Evolutionary conservation across 1,139 yeast species (phyloP).

Genomic region (Schwanniomyces etchellsii): DNA sequence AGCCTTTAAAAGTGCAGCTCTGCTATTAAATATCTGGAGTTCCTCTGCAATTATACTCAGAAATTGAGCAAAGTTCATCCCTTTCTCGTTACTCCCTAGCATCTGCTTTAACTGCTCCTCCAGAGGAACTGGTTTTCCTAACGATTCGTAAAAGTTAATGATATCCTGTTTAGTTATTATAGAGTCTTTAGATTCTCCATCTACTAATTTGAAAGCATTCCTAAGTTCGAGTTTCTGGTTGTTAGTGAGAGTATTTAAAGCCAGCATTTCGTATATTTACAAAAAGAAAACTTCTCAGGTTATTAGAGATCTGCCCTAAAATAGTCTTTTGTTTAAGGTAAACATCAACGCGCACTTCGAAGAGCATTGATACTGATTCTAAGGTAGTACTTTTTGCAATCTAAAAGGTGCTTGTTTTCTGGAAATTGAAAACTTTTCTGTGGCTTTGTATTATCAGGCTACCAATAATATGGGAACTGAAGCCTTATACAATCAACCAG

Average conservation of each 20-base stretch:
- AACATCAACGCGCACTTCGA: too few relatives aligned
- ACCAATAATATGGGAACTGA: constrained; percentile 4
- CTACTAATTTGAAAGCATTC: constrained; percentile 59
- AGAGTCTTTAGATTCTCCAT: constrained; percentile 75
- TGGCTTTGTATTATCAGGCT: background rate
- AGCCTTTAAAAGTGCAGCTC: constrained; percentile 57
- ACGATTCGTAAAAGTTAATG: constrained; percentile 45
- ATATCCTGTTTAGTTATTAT: constrained; percentile 56
- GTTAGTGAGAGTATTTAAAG: constrained; percentile 33
- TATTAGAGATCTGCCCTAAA: too few relatives aligned
- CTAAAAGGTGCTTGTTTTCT: background rate
- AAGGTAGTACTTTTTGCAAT: too few relatives aligned
- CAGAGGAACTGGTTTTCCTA: constrained; percentile 39
- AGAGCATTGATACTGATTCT: too few relatives aligned
- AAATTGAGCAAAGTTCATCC: constrained; percentile 68
- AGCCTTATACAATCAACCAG: constrained; percentile 66
- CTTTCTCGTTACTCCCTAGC: constrained; percentile 33
- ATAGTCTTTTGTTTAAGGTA: too few relatives aligned
- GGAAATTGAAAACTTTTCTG: background rate
- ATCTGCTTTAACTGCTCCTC: constrained; percentile 42
- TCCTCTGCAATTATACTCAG: constrained; percentile 62
- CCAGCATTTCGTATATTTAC: constrained; percentile 13
- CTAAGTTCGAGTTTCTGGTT: constrained; percentile 40
- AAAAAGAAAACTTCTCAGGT: background rate
- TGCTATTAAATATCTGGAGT: constrained; percentile 53